These are phyloP conservation scores for Skeletonema menzelii DNA, from an alignment of 108 stramenopile species.

Conservation along the genomic window DNA sequence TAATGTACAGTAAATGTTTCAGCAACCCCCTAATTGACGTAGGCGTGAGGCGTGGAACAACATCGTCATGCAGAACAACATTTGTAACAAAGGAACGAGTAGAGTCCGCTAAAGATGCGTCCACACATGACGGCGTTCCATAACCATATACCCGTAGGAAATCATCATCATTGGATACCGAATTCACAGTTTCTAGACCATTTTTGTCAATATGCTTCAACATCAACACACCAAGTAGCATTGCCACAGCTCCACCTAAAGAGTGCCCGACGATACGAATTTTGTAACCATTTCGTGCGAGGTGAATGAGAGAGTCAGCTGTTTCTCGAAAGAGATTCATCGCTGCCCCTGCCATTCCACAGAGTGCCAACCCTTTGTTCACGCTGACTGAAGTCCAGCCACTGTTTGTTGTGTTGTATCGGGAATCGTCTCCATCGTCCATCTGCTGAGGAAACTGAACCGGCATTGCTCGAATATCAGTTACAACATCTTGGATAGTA, in stretches of 20 bases:
- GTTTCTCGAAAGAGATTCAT: slow-evolving; percentile 78
- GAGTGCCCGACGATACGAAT: slow-evolving; percentile 81
- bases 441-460: slow-evolving; percentile 77
- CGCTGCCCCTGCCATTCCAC: slow-evolving; percentile 87
- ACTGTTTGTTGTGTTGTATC: slow-evolving; percentile 28
- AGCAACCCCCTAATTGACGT: slow-evolving; percentile 83
- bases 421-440: slow-evolving; percentile 29
- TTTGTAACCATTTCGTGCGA: slow-evolving; percentile 76
- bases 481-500: slow-evolving; percentile 93
- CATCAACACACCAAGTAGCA: slow-evolving; percentile 80
- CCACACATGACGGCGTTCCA: slow-evolving; percentile 91
- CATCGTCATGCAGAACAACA: slow-evolving; percentile 92
- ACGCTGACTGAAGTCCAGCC: slow-evolving; percentile 79
- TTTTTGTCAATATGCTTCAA: slow-evolving; percentile 56
- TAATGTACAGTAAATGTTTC: slow-evolving; percentile 84
- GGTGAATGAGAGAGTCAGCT: slow-evolving; percentile 57
- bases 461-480: slow-evolving; percentile 92
- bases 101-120: slow-evolving; percentile 77
- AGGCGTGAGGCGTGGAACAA: slow-evolving; percentile 92
- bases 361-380: slow-evolving; percentile 73
- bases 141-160: slow-evolving; percentile 85
- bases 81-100: slow-evolving; percentile 75
- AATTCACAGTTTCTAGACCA: background rate
- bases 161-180: slow-evolving; percentile 39
- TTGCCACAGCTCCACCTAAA: slow-evolving; percentile 89